phyloP scores from a whole-genome alignment of 176 grass and related monocot species.

The Raddia guianensis region DNA sequence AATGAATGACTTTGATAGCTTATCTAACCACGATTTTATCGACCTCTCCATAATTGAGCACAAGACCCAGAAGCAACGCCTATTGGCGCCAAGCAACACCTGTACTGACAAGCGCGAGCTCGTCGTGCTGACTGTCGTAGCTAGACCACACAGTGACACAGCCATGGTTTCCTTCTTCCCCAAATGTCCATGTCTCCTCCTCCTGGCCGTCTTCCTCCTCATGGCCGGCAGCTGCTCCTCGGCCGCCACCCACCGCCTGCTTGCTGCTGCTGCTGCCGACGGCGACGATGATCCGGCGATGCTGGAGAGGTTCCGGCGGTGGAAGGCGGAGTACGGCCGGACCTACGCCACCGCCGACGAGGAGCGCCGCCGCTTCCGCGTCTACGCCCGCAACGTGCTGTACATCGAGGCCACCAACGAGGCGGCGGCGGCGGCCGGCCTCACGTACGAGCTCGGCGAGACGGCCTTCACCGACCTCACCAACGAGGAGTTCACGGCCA shows the following conservation, averaged over 20 bases:
- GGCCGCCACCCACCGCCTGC: neutral
- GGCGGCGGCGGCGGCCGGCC: slow-evolving; percentile 29
- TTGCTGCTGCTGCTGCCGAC: neutral
- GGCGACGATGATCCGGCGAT: neutral
- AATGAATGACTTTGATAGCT: too few relatives aligned
- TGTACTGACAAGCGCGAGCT: too few relatives aligned
- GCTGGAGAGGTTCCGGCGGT: slow-evolving; percentile 35
- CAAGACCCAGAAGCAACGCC: too few relatives aligned
- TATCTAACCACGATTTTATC: too few relatives aligned
- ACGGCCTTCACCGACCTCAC: slow-evolving; percentile 59
- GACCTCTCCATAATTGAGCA: too few relatives aligned
- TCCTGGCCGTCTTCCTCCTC: neutral
- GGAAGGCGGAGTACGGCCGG: slow-evolving; percentile 44
- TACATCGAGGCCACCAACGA: slow-evolving; percentile 60
- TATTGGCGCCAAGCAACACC: too few relatives aligned
- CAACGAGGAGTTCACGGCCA: slow-evolving; percentile 58
- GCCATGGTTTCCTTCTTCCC: slow-evolving; percentile 28
- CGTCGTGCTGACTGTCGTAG: too few relatives aligned
- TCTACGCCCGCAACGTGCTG: slow-evolving; percentile 43
- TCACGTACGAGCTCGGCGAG: slow-evolving; percentile 62
- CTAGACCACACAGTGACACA: neutral
- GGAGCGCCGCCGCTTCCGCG: slow-evolving; percentile 37
- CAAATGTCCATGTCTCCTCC: neutral
- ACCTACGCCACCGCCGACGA: slow-evolving; percentile 23
- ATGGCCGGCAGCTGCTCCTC: neutral